These are phyloP conservation scores for Penicillium aurantiogriseum DNA, from an alignment of 2,329 filamentous ascomycete genomes.

Conservation along the genomic window DNA sequence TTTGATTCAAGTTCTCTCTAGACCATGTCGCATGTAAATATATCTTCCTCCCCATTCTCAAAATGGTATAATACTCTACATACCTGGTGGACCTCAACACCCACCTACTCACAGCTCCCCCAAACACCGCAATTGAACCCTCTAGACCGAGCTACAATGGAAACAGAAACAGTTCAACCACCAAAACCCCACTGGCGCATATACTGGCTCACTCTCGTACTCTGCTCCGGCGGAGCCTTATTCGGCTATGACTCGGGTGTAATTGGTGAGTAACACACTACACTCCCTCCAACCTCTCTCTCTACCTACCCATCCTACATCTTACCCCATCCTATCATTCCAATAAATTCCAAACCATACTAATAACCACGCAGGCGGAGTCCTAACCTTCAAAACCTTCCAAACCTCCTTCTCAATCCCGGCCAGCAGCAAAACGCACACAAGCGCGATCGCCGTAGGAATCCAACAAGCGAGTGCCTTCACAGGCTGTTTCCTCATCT, in stretches of 20 bases:
- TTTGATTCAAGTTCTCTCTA: not conserved
- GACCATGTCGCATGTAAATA: not conserved
- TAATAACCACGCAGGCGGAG: slow-evolving; percentile 38
- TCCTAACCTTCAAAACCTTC: slow-evolving; percentile 42
- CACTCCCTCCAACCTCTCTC: too few species aligned
- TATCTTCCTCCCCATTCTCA: not conserved
- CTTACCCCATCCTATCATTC: too few species aligned
- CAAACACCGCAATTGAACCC: slow-evolving; percentile 2
- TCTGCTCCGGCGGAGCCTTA: slow-evolving; percentile 52
- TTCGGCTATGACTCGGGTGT: slow-evolving; percentile 47
- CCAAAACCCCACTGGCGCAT: slow-evolving; percentile 45
- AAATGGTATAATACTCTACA: slow-evolving; percentile 11
- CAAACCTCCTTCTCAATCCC: too few species aligned
- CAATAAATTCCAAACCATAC: not conserved
- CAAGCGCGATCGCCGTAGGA: too few species aligned
- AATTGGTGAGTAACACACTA: slow-evolving; percentile 34
- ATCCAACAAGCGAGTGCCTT: too few species aligned
- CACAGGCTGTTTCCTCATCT: too few species aligned
- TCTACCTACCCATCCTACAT: too few species aligned
- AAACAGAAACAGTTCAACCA: not conserved
- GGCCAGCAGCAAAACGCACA: too few species aligned
- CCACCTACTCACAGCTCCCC: slow-evolving; percentile 16
- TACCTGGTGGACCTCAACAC: slow-evolving; percentile 1
- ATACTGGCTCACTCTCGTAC: slow-evolving; percentile 53
- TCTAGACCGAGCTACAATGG: not conserved